A percentile compares a stretch with the other conserved stretches of the same genome.
phyloP scores from a whole-genome alignment of 495 filamentous ascomycete species.

The Lophium mytilinum region DNA sequence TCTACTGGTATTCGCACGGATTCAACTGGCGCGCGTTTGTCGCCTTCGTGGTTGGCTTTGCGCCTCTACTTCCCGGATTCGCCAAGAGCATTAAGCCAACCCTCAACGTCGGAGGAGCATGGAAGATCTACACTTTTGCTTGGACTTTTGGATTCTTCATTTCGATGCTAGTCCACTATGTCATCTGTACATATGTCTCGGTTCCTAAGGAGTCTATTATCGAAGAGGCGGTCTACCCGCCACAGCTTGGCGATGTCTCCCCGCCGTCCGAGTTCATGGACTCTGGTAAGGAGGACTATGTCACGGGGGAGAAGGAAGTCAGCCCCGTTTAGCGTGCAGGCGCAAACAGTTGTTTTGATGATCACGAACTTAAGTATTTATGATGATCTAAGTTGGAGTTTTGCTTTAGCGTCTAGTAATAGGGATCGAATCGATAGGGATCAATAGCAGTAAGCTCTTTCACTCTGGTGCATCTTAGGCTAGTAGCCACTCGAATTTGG shows the following conservation, averaged over 20 bases:
- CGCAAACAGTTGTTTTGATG: neutral
- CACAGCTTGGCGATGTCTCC: conserved; percentile 30
- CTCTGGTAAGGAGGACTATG: neutral
- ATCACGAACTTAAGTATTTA: neutral
- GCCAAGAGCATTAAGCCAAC: conserved; percentile 27
- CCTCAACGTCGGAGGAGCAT: conserved; percentile 35
- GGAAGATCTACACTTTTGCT: conserved; percentile 36
- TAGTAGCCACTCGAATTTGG: too few relatives aligned
- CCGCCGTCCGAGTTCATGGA: conserved; percentile 15
- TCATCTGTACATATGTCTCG: conserved; percentile 36
- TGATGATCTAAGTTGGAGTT: neutral
- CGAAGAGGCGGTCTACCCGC: conserved; percentile 37
- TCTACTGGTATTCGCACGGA: conserved; percentile 40
- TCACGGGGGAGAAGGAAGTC: conserved; percentile 5
- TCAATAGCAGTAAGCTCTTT: too few relatives aligned
- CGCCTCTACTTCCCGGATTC: conserved; percentile 39
- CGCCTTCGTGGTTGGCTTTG: conserved; percentile 37
- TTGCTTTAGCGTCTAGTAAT: neutral
- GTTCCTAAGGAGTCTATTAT: conserved; percentile 29
- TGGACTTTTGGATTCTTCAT: conserved; percentile 35
- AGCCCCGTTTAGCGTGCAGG: neutral
- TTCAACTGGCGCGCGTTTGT: conserved; percentile 37
- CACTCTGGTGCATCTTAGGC: too few relatives aligned
- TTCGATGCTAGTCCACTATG: conserved; percentile 31
- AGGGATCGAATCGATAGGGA: too few relatives aligned